Evolutionary conservation across 2,329 filamentous ascomycete genomes (phyloP).

Genomic region (Hymenoscyphus scutula): DNA sequence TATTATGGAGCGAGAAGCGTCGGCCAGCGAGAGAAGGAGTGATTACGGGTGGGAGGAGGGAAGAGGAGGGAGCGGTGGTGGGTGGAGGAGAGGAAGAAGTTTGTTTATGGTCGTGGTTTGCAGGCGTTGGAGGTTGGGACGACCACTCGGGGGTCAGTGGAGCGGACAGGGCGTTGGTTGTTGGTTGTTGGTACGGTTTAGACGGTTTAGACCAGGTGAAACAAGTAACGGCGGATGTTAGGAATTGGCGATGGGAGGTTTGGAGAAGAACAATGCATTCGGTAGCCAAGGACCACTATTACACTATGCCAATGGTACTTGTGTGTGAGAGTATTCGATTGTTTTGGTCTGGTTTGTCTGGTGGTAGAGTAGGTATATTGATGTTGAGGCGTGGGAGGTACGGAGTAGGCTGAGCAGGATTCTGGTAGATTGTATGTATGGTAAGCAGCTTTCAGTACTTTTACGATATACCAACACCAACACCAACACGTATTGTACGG

Average conservation of each 20-base stretch:
- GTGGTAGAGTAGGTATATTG: background rate
- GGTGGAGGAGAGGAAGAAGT: background rate
- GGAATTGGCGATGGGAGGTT: background rate
- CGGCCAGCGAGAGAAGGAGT: background rate
- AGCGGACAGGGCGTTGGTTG: background rate
- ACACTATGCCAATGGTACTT: background rate
- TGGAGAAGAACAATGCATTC: too few relatives aligned
- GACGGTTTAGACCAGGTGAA: background rate
- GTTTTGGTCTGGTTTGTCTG: background rate
- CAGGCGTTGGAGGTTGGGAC: background rate
- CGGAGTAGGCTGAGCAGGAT: background rate
- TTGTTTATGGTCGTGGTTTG: background rate
- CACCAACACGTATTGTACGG: too few relatives aligned
- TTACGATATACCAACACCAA: background rate
- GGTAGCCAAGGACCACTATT: background rate
- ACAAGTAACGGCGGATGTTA: background rate
- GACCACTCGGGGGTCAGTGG: background rate
- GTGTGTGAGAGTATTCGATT: background rate
- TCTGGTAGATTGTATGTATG: background rate
- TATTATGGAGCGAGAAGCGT: constrained; percentile 3
- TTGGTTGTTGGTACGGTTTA: background rate
- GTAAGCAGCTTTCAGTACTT: background rate
- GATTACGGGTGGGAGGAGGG: background rate
- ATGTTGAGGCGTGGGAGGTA: background rate
- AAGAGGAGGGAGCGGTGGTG: background rate